A percentile compares a stretch with the other conserved stretches of the same genome.
phyloP scores from a whole-genome alignment of 208 protist species.

The Balamuthia mandrillaris region DNA sequence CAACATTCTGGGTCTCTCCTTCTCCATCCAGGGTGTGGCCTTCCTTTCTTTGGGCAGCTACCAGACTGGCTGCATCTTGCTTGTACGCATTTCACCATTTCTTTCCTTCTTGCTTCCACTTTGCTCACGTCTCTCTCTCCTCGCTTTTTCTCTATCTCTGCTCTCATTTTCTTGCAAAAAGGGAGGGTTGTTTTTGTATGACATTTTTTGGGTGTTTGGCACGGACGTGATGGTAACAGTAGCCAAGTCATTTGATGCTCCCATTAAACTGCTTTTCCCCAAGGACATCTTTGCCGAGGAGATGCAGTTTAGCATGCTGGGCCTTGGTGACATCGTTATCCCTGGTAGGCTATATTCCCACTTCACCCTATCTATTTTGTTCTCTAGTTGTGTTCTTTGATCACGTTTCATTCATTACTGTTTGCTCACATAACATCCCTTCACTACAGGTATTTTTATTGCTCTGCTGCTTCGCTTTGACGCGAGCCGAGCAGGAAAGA shows the following conservation, averaged over 20 bases:
- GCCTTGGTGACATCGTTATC: slow-evolving; percentile 93
- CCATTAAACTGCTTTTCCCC: slow-evolving; percentile 93
- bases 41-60: slow-evolving; percentile 55
- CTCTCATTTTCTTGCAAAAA: neutral
- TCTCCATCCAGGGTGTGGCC: slow-evolving; percentile 77
- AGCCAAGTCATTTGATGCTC: slow-evolving; percentile 88
- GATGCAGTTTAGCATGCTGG: slow-evolving; percentile 83
- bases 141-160: neutral
- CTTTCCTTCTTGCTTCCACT: neutral
- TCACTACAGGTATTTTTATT: slow-evolving; percentile 77
- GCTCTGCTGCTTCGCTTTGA: slow-evolving; percentile 90
- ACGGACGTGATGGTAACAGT: slow-evolving; percentile 93
- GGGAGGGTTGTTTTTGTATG: slow-evolving; percentile 91
- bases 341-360: too few species aligned
- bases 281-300: slow-evolving; percentile 75
- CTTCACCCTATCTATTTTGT: too few species aligned
- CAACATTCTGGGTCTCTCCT: slow-evolving; percentile 87
- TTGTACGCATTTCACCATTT: slow-evolving; percentile 38
- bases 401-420: neutral
- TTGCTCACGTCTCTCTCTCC: neutral
- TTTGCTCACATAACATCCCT: neutral
- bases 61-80: slow-evolving; percentile 59
- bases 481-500: slow-evolving; percentile 37
- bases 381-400: neutral
- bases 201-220: slow-evolving; percentile 97